Conservation (phyloP, 805 yeast genomes). For the Lachancea meyersii region DNA sequence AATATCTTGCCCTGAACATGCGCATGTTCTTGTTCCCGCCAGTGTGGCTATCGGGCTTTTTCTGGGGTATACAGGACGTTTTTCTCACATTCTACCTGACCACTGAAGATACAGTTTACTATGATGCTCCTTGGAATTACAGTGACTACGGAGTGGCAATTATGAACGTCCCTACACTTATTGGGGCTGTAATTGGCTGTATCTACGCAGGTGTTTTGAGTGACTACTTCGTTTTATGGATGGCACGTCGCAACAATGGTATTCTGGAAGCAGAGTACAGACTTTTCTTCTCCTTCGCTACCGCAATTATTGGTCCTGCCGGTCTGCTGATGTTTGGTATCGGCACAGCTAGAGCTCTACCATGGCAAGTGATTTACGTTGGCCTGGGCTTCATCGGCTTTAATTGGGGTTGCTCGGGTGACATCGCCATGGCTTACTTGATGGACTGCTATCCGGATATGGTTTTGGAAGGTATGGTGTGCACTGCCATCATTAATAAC, state of each 20-base stretch:
- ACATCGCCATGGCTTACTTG: slow-evolving; percentile 58
- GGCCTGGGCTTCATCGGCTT: slow-evolving; percentile 63
- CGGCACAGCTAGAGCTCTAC: slow-evolving; percentile 51
- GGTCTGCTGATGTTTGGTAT: slow-evolving; percentile 63
- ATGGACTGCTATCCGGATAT: slow-evolving; percentile 67
- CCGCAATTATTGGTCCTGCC: slow-evolving; percentile 52
- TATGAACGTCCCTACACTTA: slow-evolving; percentile 66
- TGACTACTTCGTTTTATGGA: slow-evolving; percentile 54
- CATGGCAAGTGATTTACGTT: slow-evolving; percentile 49
- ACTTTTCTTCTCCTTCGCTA: slow-evolving; percentile 49
- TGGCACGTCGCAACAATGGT: slow-evolving; percentile 56
- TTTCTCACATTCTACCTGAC: slow-evolving; percentile 69
- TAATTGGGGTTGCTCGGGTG: slow-evolving; percentile 68
- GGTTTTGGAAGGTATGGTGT: slow-evolving; percentile 66
- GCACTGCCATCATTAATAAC: slow-evolving; percentile 59
- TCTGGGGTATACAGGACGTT: slow-evolving; percentile 79
- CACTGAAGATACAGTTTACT: slow-evolving; percentile 62
- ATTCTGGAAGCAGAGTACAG: slow-evolving; percentile 61
- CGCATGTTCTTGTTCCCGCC: slow-evolving; percentile 61
- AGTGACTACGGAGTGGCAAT: slow-evolving; percentile 61
- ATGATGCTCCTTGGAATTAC: slow-evolving; percentile 61
- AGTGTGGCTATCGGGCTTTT: slow-evolving; percentile 56
- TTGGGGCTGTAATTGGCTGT: slow-evolving; percentile 64
- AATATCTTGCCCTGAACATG: slow-evolving; percentile 44
- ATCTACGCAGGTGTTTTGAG: slow-evolving; percentile 55